phyloP scores from a whole-genome alignment of 768 basidiomycete genomes.

The Kwoniella dejecticola region DNA sequence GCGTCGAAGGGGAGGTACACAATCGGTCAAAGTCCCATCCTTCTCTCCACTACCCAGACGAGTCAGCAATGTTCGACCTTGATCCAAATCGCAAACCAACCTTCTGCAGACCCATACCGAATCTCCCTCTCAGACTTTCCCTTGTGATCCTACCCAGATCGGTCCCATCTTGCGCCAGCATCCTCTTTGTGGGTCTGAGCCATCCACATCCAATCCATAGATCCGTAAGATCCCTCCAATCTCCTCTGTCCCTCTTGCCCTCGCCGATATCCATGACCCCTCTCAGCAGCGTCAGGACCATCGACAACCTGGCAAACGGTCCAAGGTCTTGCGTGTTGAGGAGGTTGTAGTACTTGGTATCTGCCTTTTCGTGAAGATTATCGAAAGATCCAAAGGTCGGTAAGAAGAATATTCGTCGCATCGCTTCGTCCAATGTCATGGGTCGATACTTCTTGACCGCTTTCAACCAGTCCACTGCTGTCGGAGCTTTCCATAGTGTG shows the following conservation, averaged over 20 bases:
- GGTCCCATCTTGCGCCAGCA: conserved; percentile 40
- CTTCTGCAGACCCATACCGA: conserved; percentile 34
- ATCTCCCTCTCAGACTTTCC: conserved; percentile 41
- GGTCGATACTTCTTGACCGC: conserved; percentile 45
- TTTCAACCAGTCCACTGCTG: conserved; percentile 51
- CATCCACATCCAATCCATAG: conserved; percentile 44
- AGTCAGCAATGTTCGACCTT: conserved; percentile 11
- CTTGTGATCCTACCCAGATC: conserved; percentile 48
- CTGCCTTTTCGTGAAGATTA: conserved; percentile 38
- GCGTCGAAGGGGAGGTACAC: conserved; percentile 34
- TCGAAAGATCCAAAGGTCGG: conserved; percentile 49
- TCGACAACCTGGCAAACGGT: conserved; percentile 55
- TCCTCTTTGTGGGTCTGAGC: conserved; percentile 39
- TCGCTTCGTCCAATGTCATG: conserved; percentile 50
- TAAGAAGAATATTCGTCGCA: conserved; percentile 50
- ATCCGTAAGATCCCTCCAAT: conserved; percentile 51
- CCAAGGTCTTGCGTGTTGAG: conserved; percentile 51
- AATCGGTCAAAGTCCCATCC: conserved; percentile 57
- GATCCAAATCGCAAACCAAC: conserved; percentile 16
- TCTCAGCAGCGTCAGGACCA: conserved; percentile 54
- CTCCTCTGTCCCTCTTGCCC: conserved; percentile 52
- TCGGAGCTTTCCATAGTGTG: conserved; percentile 55
- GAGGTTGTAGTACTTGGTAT: conserved; percentile 43
- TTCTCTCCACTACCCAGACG: conserved; percentile 55
- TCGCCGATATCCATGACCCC: conserved; percentile 56